These are phyloP conservation scores for Nicotiana undulata DNA, from an alignment of 257 asterid species.

Conservation along the genomic window DNA sequence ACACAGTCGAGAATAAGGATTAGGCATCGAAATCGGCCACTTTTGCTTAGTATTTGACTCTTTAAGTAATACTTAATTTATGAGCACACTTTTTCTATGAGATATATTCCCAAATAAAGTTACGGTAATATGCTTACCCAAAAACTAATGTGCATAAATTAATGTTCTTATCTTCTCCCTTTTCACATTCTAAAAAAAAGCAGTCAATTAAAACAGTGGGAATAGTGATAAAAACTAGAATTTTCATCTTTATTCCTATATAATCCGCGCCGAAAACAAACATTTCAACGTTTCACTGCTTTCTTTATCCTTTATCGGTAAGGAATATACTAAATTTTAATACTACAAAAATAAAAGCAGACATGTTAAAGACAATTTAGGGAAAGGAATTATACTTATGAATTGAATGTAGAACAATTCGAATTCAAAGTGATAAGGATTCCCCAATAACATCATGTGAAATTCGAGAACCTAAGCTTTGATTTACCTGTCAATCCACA, in stretches of 20 bases:
- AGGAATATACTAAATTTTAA: not conserved
- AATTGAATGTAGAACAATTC: not conserved
- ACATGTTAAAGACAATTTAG: not conserved
- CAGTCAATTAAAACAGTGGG: not conserved
- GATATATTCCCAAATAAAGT: not conserved
- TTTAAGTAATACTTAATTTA: not conserved
- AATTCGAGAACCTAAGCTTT: not conserved
- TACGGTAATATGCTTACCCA: not conserved
- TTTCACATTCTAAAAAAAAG: not conserved
- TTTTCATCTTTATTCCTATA: not conserved
- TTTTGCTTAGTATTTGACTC: conserved; percentile 3
- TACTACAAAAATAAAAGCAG: not conserved
- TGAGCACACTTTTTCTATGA: not conserved
- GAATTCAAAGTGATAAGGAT: conserved; percentile 4
- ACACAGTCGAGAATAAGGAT: not conserved
- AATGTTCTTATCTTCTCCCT: not conserved
- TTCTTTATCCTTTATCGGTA: not conserved
- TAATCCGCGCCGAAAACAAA: not conserved
- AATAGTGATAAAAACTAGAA: not conserved
- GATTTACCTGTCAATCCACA: not conserved
- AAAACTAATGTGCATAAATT: not conserved
- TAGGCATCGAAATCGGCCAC: not conserved
- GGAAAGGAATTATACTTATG: not conserved
- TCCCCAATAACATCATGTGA: not conserved
- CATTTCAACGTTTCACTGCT: not conserved